phyloP scores from a whole-genome alignment of 2,329 filamentous ascomycete genomes.

The Beauveria sp. region DNA sequence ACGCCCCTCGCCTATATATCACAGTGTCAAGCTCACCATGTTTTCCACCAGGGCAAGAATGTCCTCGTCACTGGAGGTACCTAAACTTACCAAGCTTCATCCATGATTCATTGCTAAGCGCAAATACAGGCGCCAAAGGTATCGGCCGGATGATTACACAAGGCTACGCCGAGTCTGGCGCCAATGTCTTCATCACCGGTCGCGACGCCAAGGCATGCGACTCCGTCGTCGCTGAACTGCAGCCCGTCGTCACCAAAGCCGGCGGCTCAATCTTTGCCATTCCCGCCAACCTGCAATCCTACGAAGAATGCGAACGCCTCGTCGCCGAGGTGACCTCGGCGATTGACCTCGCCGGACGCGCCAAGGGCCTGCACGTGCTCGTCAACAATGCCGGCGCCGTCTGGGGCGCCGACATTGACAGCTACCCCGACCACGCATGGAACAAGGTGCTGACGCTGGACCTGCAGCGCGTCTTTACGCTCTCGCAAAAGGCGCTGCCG shows the following conservation, averaged over 20 bases:
- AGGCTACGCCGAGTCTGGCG: conserved; percentile 57
- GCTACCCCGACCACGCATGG: conserved; percentile 52
- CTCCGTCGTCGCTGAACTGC: conserved; percentile 47
- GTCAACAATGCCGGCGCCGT: conserved; percentile 60
- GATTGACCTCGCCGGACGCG: conserved; percentile 30
- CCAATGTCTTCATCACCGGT: conserved; percentile 58
- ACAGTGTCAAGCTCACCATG: background rate
- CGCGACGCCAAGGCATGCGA: conserved; percentile 53
- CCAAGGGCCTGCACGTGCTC: conserved; percentile 47
- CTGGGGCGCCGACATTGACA: conserved; percentile 54
- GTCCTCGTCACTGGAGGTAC: conserved; percentile 48
- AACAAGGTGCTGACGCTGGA: conserved; percentile 55
- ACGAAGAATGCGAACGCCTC: conserved; percentile 46
- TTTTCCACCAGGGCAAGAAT: conserved; percentile 41
- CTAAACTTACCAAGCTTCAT: background rate
- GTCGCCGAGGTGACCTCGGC: conserved; percentile 37
- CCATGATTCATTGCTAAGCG: background rate
- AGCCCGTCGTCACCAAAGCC: conserved; percentile 30
- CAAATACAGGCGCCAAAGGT: conserved; percentile 41
- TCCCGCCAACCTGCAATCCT: conserved; percentile 56
- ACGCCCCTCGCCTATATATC: conserved; percentile 14
- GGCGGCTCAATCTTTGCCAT: conserved; percentile 47
- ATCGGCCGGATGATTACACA: conserved; percentile 62
- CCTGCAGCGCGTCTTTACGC: conserved; percentile 60
- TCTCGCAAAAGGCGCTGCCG: conserved; percentile 54